A percentile compares a stretch with the other conserved stretches of the same genome.
These are phyloP conservation scores for Hymenoscyphus fraxineus DNA, from an alignment of 2,329 filamentous ascomycete genomes.

Conservation along the genomic window DNA sequence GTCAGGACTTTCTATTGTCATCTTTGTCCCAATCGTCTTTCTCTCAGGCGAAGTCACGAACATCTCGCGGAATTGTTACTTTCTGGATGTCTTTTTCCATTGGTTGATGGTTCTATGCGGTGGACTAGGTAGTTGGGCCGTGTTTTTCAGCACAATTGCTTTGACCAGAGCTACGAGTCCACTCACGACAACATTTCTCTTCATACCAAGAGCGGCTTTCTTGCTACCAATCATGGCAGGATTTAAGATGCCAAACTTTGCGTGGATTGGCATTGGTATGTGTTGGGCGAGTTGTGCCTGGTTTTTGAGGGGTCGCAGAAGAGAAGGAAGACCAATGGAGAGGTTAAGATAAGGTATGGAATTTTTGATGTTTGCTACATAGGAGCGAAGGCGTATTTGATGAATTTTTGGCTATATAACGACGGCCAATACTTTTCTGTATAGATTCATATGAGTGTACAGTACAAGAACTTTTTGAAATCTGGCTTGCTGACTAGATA, in stretches of 20 bases:
- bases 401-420: not conserved
- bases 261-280: slow-evolving; percentile 48
- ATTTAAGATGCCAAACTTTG: slow-evolving; percentile 46
- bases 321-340: slow-evolving; percentile 33
- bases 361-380: slow-evolving; percentile 1
- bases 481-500: not conserved
- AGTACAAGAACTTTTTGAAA: not conserved
- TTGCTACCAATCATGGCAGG: slow-evolving; percentile 45
- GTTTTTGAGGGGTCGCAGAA: slow-evolving; percentile 44
- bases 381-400: slow-evolving; percentile 6
- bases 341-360: slow-evolving; percentile 24
- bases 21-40: slow-evolving; percentile 47
- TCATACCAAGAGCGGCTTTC: slow-evolving; percentile 45
- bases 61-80: slow-evolving; percentile 50
- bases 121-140: slow-evolving; percentile 44
- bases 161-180: slow-evolving; percentile 48
- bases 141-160: slow-evolving; percentile 46
- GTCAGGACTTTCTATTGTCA: slow-evolving; percentile 45
- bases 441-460: not conserved
- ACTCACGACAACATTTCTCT: slow-evolving; percentile 47
- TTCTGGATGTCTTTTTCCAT: slow-evolving; percentile 52
- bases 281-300: slow-evolving; percentile 48
- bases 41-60: slow-evolving; percentile 46
- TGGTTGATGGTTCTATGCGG: slow-evolving; percentile 50
- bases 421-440: not conserved